Conservation (phyloP, 108 stramenopile species). For the Conticribra weissflogii region DNA sequence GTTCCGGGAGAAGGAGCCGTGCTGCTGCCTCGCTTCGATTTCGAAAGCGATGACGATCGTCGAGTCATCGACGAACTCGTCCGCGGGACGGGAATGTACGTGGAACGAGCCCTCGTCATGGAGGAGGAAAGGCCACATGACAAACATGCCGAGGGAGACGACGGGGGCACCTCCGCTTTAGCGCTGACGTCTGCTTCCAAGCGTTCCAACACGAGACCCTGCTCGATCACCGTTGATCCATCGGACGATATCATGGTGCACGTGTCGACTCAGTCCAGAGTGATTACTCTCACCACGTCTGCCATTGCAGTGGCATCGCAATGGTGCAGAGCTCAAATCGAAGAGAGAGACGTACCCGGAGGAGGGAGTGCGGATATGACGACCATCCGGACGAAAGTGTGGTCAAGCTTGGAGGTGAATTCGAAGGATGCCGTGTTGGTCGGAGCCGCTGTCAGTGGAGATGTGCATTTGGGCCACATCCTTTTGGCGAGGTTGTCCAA, state of each 20-base stretch:
- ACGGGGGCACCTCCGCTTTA: not conserved
- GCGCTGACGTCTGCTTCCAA: not conserved
- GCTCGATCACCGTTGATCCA: conserved; percentile 64
- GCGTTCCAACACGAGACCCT: not conserved
- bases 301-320: conserved; percentile 46
- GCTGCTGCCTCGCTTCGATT: conserved; percentile 67
- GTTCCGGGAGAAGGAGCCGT: conserved; percentile 50
- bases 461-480: conserved; percentile 79
- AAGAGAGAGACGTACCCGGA: not conserved
- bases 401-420: conserved; percentile 60
- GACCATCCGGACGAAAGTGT: conserved; percentile 57
- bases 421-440: conserved; percentile 37
- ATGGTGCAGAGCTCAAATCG: conserved; percentile 26
- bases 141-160: not conserved
- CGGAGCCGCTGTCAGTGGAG: conserved; percentile 65
- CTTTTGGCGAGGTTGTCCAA: conserved; percentile 55
- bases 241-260: conserved; percentile 69
- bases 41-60: conserved; percentile 60
- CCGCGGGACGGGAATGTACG: conserved; percentile 41
- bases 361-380: conserved; percentile 6
- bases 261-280: conserved; percentile 49
- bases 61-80: conserved; percentile 57
- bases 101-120: conserved; percentile 55
- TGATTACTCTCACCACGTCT: conserved; percentile 68
- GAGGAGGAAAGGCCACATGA: conserved; percentile 18